Percentiles rank a stretch among this genome's conserved stretches.
These are phyloP conservation scores for Candida hungchunana DNA, from an alignment of 805 yeast species.

Conservation along the genomic window DNA sequence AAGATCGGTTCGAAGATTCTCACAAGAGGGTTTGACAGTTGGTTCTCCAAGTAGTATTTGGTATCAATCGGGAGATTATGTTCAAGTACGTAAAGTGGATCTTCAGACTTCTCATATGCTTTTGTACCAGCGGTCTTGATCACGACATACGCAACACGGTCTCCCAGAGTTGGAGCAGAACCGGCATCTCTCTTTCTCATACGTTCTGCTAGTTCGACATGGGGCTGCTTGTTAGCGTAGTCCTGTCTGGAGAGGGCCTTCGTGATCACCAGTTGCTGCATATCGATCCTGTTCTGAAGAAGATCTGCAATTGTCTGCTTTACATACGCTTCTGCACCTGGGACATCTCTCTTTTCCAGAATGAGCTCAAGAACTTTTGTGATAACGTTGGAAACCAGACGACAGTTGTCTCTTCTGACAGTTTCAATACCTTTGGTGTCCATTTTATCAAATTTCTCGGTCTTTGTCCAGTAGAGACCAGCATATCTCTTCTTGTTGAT, in stretches of 20 bases:
- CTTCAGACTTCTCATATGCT: constrained; percentile 94
- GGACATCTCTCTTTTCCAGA: constrained; percentile 81
- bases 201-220: constrained; percentile 91
- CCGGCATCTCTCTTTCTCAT: constrained; percentile 97
- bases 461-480: constrained; percentile 92
- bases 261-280: constrained; percentile 90
- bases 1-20: constrained; percentile 94
- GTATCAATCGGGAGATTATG: constrained; percentile 92
- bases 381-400: constrained; percentile 90
- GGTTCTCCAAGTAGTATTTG: constrained; percentile 89
- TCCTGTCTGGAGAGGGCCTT: constrained; percentile 83
- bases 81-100: constrained; percentile 89
- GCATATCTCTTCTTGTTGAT: constrained; percentile 97
- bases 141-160: constrained; percentile 96
- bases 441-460: constrained; percentile 92
- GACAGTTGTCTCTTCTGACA: constrained; percentile 95
- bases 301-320: constrained; percentile 85
- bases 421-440: constrained; percentile 99
- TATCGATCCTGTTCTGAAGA: constrained; percentile 84
- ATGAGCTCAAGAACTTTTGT: constrained; percentile 84
- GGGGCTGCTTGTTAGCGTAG: constrained; percentile 96
- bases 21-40: constrained; percentile 83
- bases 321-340: constrained; percentile 79
- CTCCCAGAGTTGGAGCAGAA: constrained; percentile 94
- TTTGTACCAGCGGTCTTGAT: constrained; percentile 75